A percentile compares a stretch with the other conserved stretches of the same genome.
Evolutionary conservation across 169 alveolate genomes (phyloP).

Genomic region (Fabrea salina): DNA sequence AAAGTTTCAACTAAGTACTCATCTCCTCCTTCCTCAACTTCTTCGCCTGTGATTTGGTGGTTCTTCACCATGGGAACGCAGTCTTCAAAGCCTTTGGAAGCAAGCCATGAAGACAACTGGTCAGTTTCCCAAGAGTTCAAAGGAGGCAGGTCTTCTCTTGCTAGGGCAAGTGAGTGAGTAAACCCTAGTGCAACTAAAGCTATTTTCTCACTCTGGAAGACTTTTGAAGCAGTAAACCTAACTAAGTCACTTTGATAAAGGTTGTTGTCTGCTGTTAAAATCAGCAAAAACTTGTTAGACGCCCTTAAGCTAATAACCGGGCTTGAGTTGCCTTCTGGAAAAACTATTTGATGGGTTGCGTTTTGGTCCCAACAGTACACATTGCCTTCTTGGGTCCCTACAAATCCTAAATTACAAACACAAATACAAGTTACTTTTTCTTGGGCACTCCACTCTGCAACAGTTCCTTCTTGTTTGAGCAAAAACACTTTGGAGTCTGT

Average conservation of each 20-base stretch:
- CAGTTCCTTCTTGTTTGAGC: too few relatives aligned
- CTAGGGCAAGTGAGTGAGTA: neutral
- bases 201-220: neutral
- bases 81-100: conserved; percentile 15
- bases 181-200: neutral
- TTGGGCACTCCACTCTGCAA: neutral
- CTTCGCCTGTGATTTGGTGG: neutral
- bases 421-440: neutral
- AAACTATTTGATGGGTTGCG: neutral
- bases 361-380: neutral
- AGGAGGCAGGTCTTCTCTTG: neutral
- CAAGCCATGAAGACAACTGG: neutral
- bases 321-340: neutral
- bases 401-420: neutral
- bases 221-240: neutral
- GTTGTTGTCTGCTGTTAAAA: neutral
- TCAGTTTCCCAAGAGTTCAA: neutral
- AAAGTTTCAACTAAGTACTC: conserved; percentile 15
- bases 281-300: neutral
- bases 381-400: neutral
- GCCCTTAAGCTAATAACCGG: neutral
- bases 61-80: neutral
- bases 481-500: neutral
- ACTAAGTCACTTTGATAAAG: neutral
- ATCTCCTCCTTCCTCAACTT: neutral